Conservation (phyloP, 345 rosid species). For the Alliaria petiolata region DNA sequence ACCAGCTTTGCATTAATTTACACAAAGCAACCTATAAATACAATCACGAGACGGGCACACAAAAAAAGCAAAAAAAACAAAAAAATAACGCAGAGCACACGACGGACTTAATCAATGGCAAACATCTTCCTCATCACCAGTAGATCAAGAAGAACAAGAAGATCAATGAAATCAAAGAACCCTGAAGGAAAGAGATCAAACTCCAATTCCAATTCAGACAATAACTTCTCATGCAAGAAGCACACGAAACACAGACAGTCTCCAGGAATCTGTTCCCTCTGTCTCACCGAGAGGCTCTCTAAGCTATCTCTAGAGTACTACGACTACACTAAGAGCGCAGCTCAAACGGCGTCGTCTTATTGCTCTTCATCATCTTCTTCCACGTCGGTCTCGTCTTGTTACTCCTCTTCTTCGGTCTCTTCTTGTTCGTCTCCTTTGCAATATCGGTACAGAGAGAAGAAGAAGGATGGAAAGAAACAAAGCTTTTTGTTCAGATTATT, state of each 20-base stretch:
- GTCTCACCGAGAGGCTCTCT: conserved; percentile 28
- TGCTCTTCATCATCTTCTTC: conserved; percentile 16
- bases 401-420: conserved; percentile 29
- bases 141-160: conserved; percentile 12
- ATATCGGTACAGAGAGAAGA: conserved; percentile 18
- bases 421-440: conserved; percentile 35
- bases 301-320: conserved; percentile 24
- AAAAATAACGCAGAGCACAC: not conserved
- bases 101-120: conserved; percentile 29
- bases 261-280: conserved; percentile 34
- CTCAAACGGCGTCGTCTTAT: conserved; percentile 9
- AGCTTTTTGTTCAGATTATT: conserved; percentile 27
- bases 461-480: conserved; percentile 27
- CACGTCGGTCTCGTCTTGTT: conserved; percentile 27
- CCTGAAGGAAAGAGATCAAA: conserved; percentile 19
- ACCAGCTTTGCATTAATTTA: conserved; percentile 24
- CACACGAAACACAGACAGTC: conserved; percentile 32
- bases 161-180: conserved; percentile 12
- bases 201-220: conserved; percentile 15
- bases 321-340: conserved; percentile 12
- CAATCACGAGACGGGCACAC: conserved; percentile 7
- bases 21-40: conserved; percentile 20
- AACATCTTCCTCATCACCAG: conserved; percentile 19
- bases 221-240: conserved; percentile 35
- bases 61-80: not conserved